phyloP scores from a whole-genome alignment of 345 rosid genomes.

The Dipteronia sinensis region DNA sequence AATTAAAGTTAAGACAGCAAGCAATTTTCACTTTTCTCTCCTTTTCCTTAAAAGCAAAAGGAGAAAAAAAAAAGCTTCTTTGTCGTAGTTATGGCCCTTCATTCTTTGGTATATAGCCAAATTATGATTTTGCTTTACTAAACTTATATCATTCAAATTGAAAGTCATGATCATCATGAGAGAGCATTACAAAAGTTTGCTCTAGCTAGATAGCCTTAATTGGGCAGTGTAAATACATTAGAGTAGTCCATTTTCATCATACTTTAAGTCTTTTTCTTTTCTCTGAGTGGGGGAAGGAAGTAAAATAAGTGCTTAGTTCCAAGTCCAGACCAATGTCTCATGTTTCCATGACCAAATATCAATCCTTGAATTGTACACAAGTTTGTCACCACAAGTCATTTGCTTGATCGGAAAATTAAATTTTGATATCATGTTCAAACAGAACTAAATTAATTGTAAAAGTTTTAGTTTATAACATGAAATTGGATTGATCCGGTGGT shows the following conservation, averaged over 20 bases:
- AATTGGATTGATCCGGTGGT: no score
- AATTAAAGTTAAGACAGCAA: conserved; percentile 26
- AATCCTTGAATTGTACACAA: neutral
- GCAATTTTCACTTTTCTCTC: conserved; percentile 23
- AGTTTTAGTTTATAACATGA: no score
- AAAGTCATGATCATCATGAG: neutral
- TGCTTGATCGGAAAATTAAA: neutral
- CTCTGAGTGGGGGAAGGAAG: neutral
- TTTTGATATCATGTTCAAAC: no score
- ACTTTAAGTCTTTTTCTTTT: neutral
- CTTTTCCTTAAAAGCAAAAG: conserved; percentile 35
- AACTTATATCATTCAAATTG: neutral
- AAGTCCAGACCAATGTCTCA: neutral
- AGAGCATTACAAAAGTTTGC: neutral
- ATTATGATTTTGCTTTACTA: neutral
- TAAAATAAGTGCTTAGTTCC: neutral
- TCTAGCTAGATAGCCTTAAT: neutral
- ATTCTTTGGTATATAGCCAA: neutral
- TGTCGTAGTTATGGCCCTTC: conserved; percentile 20
- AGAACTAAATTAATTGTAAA: no score
- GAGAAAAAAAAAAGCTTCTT: neutral
- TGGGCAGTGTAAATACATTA: neutral
- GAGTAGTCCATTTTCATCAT: neutral
- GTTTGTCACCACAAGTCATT: neutral
- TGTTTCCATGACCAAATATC: neutral